These are phyloP conservation scores for Phanerodontia chrysosporium DNA, from an alignment of 768 basidiomycete species.

Conservation along the genomic window DNA sequence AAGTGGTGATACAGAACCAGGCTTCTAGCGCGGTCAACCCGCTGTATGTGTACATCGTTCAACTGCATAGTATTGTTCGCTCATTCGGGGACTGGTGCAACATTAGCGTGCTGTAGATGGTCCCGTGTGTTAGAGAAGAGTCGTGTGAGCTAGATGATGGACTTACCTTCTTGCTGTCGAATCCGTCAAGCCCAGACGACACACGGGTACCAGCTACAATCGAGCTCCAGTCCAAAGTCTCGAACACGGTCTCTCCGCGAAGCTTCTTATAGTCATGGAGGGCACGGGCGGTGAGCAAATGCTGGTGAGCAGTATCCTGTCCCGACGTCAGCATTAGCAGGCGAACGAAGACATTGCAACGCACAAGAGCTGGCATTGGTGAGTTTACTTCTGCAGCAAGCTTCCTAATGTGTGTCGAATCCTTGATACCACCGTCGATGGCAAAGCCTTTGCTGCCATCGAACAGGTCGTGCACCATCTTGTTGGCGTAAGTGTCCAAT, in stretches of 20 bases:
- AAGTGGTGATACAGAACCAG: background rate
- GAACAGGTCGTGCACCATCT: constrained; percentile 72
- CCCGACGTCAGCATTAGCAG: background rate
- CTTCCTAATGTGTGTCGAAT: constrained; percentile 72
- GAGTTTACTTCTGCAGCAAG: constrained; percentile 61
- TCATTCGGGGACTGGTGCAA: constrained; percentile 7
- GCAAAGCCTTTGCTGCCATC: constrained; percentile 72
- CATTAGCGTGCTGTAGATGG: constrained; percentile 17
- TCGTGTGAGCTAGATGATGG: no score
- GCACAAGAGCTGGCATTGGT: constrained; percentile 60
- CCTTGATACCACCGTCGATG: constrained; percentile 86
- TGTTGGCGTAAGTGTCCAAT: constrained; percentile 53
- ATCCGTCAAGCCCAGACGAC: constrained; percentile 59
- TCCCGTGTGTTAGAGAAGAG: no score
- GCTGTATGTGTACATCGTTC: background rate
- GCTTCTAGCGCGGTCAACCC: background rate
- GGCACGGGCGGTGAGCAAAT: constrained; percentile 75
- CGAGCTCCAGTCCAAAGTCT: constrained; percentile 78
- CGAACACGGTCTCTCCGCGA: constrained; percentile 46
- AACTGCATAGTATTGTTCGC: background rate
- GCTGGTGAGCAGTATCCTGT: constrained; percentile 65
- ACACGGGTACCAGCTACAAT: constrained; percentile 75
- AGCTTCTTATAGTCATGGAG: constrained; percentile 48
- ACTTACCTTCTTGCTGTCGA: constrained; percentile 33
- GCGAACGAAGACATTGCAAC: background rate